These are phyloP conservation scores for Penicillium capsulatum DNA, from an alignment of 2,329 filamentous ascomycete species.

Conservation along the genomic window DNA sequence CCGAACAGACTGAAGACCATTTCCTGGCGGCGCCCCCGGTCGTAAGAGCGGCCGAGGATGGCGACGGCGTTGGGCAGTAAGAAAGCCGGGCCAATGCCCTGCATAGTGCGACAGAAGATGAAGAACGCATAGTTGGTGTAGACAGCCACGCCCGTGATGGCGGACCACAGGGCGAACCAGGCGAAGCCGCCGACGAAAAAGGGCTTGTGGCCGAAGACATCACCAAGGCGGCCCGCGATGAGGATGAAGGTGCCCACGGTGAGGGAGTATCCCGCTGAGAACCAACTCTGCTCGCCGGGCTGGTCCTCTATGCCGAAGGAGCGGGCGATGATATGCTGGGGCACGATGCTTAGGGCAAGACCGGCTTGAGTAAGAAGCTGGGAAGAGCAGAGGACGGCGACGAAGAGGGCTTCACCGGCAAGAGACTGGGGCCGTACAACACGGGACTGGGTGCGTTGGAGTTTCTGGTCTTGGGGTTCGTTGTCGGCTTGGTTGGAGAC, in stretches of 20 bases:
- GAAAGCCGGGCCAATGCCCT: slow-evolving; percentile 8
- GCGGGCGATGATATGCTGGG: too few species aligned
- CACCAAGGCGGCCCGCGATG: slow-evolving; percentile 30
- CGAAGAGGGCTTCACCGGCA: too few species aligned
- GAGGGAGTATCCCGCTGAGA: slow-evolving; percentile 54
- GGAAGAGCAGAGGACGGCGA: too few species aligned
- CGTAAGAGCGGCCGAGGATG: slow-evolving; percentile 53
- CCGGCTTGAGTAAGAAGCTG: too few species aligned
- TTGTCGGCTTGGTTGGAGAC: too few species aligned
- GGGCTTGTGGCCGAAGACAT: slow-evolving; percentile 29
- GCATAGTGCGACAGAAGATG: slow-evolving; percentile 35
- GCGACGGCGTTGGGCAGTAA: slow-evolving; percentile 5
- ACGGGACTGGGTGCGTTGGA: too few species aligned
- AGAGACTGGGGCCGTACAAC: too few species aligned
- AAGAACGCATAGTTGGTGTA: slow-evolving; percentile 45
- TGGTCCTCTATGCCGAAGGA: too few species aligned
- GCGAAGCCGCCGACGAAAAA: slow-evolving; percentile 28
- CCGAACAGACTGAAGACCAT: slow-evolving; percentile 56
- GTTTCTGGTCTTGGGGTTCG: too few species aligned
- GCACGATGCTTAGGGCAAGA: too few species aligned
- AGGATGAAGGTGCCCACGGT: slow-evolving; percentile 38
- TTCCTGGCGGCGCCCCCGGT: slow-evolving; percentile 55
- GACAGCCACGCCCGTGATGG: slow-evolving; percentile 28
- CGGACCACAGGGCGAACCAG: slow-evolving; percentile 29
- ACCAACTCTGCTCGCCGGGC: too few species aligned